Conservation (phyloP, 768 basidiomycete species). For the Mycena latifolia region DNA sequence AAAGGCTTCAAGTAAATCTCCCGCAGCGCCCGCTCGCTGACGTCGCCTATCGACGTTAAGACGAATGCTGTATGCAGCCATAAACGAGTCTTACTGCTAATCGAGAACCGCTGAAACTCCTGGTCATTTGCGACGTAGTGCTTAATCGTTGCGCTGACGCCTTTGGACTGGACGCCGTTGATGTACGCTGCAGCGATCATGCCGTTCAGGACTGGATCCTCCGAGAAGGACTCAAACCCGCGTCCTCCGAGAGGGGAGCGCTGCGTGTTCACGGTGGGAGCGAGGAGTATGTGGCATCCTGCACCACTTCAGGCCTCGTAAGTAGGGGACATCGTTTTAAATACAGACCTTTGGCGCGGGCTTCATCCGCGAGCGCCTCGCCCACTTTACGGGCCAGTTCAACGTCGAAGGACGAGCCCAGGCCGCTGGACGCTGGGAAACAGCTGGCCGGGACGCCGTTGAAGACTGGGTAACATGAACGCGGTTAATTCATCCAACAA, state of each 20-base stretch:
- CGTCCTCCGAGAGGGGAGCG: constrained; percentile 69
- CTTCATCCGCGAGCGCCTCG: constrained; percentile 65
- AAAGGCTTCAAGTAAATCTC: constrained; percentile 77
- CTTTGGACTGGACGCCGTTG: constrained; percentile 69
- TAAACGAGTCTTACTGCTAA: constrained; percentile 52
- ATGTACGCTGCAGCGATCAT: constrained; percentile 72
- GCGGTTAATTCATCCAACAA: constrained; percentile 57
- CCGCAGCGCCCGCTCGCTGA: constrained; percentile 70
- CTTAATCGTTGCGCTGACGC: constrained; percentile 73
- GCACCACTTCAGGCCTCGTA: not conserved
- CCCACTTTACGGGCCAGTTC: constrained; percentile 62
- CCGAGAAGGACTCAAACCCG: constrained; percentile 73
- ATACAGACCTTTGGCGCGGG: constrained; percentile 57
- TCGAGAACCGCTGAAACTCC: constrained; percentile 66
- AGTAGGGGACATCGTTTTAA: not conserved
- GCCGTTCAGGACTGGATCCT: constrained; percentile 70
- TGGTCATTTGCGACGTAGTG: constrained; percentile 76
- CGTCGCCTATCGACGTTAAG: constrained; percentile 48
- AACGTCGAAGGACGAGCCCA: constrained; percentile 68
- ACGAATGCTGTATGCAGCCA: not conserved
- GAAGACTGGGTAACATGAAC: constrained; percentile 53
- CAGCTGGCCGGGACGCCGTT: constrained; percentile 68
- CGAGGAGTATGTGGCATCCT: constrained; percentile 65
- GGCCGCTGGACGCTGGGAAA: constrained; percentile 68
- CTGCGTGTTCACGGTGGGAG: constrained; percentile 75